phyloP scores from a whole-genome alignment of 2,329 filamentous ascomycete genomes.

The Coniella vitis region DNA sequence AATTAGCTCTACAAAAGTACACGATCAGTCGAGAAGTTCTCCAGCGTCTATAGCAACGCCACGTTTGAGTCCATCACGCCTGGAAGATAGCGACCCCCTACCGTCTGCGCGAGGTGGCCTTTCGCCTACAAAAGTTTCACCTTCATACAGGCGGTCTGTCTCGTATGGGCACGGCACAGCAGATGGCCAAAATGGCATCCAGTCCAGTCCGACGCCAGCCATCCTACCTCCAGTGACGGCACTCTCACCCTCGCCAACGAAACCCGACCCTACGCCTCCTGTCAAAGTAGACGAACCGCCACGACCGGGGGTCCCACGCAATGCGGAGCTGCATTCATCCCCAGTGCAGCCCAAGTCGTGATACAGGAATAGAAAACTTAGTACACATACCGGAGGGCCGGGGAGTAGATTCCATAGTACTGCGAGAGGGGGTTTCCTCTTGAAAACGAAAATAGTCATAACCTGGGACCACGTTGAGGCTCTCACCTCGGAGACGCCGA shows the following conservation, averaged over 20 bases:
- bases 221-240: conserved; percentile 52
- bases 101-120: conserved; percentile 39
- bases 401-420: no score
- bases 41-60: conserved; percentile 18
- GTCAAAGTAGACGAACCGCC: conserved; percentile 41
- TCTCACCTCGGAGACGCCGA: background rate
- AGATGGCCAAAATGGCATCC: conserved; percentile 18
- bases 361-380: no score
- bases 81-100: conserved; percentile 29
- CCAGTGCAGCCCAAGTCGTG: background rate
- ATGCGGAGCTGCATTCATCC: conserved; percentile 2
- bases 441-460: no score
- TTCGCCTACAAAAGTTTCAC: conserved; percentile 47
- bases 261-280: conserved; percentile 54
- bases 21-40: conserved; percentile 18
- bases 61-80: conserved; percentile 18
- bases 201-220: conserved; percentile 30
- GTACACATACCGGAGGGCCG: no score
- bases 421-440: no score
- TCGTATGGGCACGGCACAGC: conserved; percentile 20
- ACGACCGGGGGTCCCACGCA: conserved; percentile 9
- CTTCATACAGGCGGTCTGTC: conserved; percentile 27
- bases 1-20: conserved; percentile 12
- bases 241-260: conserved; percentile 50
- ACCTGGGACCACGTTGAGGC: background rate